Evolutionary conservation across 2,329 filamentous ascomycete genomes (phyloP), one percentile per base, ranked within the genome.

Genomic region (Elsinoe necatrix): DNA sequence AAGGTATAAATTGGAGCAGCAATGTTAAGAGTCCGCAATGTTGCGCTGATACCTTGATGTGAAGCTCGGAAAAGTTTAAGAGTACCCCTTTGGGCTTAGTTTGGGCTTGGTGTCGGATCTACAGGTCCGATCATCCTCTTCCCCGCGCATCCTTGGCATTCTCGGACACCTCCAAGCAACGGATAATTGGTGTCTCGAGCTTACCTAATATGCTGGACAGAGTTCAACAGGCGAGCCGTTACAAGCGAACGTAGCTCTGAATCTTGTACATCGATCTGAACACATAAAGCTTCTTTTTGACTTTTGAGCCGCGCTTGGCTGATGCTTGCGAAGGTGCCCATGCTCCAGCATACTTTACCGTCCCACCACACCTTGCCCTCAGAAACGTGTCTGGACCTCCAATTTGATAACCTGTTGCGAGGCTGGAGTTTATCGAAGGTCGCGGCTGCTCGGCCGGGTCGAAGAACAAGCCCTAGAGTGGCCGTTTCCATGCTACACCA

Each of bases 41-140:
- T 25, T 23, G 25, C 48, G 48, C 29, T 52, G 48, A 52, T 39
- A 31, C 34, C 48, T 52, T 52, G 48, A 52, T 8, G 48, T 25
- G 48, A 39, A 52, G 29, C 16, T 52, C 31, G 16, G n/a, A 52
- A 39, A 52, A 52, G 34, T 21, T 52, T 52, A 35, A 39, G 34
- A 11, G 39, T 34, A 34, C 25, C 48, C 21, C 2, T 21, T 35
- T 21, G 4, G 20, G 48, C 8, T 37, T 52, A 37, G 48, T 18
- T 9, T 14, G 4, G 48, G 20, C 39, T 11, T 4, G 21, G 12
- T 20, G 39, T 43, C 39, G 16, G 16, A 21, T 43, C 7, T 6
- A 3, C 39, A 6, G 39, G 7, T 14, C 39, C 39, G 39, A 43
- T 6, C 4, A 43, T 37, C 9, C 14, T n/a, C 34, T 11, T 37